Base-by-base conservation (phyloP, 192 early-diverging fungal genomes). In the Chytriomyces sp. region DNA sequence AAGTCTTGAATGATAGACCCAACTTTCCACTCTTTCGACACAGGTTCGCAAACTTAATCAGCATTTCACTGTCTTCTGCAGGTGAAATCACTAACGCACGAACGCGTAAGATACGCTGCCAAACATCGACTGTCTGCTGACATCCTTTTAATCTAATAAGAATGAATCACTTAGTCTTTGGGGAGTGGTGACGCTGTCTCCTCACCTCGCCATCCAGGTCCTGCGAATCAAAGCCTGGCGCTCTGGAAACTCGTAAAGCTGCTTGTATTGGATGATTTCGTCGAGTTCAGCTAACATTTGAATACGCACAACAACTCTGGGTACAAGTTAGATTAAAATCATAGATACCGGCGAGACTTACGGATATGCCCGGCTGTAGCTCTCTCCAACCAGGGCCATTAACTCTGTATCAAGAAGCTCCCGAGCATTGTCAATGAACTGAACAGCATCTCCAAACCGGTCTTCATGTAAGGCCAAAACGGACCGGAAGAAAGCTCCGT, bases 241-340 rank as follows among this genome's bases (percentile, higher is more conserved):
- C 60, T 97, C 90, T 0, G 88, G 85, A 31, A 94, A 89, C 62
- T 97, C 92, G 31, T 90, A 81, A 8, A 86, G 80, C 52, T 91
- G 89, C 72, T 95, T 96, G 75, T 95, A 99, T 0, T 83, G 78
- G 31, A 99, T 94, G 54, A 96, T 94, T 77, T 99, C 97, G 75
- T 99, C 97, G 58, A 99, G 77, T 77, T 99, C 97, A 0, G 94
- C 92, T 70, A 99, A 89, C 96, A 99, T 92, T 79, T 99, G 97
- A 52, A 95, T 93, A 41, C 93, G 90, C 14, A 99, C 94, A 5
- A 98, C 89, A 37, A 89, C 82, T 54, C 85, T 86, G 22, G 7
- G 39, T 30, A 44, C 2, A 49, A 49, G 22, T n/a, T 28, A 26
- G 55, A 7, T 10, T 40, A 53, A 58, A 26, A n/a, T n/a, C n/a